Conservation (phyloP, 140 eudicot species). For the Oenanthe javanica region DNA sequence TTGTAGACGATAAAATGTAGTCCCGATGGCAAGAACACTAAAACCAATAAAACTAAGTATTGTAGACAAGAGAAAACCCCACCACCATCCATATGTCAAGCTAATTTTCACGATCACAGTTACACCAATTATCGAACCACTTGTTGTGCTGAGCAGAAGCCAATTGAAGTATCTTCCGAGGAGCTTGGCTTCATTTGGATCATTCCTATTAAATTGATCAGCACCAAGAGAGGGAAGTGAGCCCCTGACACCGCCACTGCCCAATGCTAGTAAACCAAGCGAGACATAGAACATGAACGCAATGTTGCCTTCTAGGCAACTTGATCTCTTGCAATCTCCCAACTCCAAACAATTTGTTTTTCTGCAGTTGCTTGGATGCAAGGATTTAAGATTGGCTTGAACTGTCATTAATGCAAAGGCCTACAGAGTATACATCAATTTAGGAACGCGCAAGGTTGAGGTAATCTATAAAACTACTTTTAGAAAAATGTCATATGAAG, state of each 20-base stretch:
- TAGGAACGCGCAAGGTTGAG: neutral
- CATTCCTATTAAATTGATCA: slow-evolving; percentile 55
- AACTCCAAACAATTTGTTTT: neutral
- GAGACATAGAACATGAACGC: slow-evolving; percentile 54
- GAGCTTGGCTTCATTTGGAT: slow-evolving; percentile 50
- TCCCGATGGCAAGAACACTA: slow-evolving; percentile 36
- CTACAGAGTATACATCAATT: slow-evolving; percentile 18
- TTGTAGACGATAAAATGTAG: slow-evolving; percentile 48
- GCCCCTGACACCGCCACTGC: slow-evolving; percentile 67
- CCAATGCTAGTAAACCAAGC: slow-evolving; percentile 52
- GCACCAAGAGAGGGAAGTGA: slow-evolving; percentile 79
- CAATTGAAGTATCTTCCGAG: slow-evolving; percentile 69
- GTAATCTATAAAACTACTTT: too few species aligned
- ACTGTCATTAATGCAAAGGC: slow-evolving; percentile 53
- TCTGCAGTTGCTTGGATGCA: slow-evolving; percentile 51
- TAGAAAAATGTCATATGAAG: too few species aligned
- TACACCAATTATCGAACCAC: slow-evolving; percentile 51
- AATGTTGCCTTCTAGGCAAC: slow-evolving; percentile 43
- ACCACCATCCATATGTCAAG: slow-evolving; percentile 66
- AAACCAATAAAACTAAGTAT: slow-evolving; percentile 33
- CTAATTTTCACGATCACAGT: slow-evolving; percentile 49
- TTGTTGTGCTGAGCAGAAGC: slow-evolving; percentile 46
- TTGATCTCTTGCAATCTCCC: slow-evolving; percentile 20
- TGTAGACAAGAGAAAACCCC: slow-evolving; percentile 40
- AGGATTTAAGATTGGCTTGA: slow-evolving; percentile 45